Evolutionary conservation across 2,329 filamentous ascomycete species (phyloP).

Genomic region (Ceratocystis eucalypticola): DNA sequence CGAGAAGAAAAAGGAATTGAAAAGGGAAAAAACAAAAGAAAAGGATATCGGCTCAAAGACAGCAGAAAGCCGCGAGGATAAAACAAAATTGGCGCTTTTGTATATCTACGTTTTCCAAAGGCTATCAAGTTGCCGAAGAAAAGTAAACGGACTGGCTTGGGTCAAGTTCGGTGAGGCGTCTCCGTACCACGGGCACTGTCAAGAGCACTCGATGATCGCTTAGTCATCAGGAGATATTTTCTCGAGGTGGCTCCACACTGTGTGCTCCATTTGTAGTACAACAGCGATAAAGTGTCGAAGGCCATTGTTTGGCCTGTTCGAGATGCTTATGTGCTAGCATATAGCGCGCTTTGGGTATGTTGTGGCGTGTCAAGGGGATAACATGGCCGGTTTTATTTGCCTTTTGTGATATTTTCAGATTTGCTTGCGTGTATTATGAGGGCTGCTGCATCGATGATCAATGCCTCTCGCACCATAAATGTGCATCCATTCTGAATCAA

Average conservation of each 20-base stretch:
- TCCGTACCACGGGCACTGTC: background rate
- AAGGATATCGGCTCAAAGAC: background rate
- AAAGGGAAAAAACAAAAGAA: background rate
- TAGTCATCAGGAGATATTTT: conserved; percentile 1
- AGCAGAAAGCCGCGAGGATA: background rate
- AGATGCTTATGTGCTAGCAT: background rate
- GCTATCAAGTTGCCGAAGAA: background rate
- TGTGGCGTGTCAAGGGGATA: background rate
- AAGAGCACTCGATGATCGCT: background rate
- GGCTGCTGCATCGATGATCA: background rate
- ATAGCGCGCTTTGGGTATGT: background rate
- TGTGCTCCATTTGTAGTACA: conserved; percentile 1
- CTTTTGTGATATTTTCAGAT: background rate
- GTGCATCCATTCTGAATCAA: background rate
- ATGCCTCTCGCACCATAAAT: background rate
- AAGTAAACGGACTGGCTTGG: background rate
- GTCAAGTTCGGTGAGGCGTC: conserved; percentile 4
- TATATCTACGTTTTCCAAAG: background rate
- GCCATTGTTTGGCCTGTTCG: conserved; percentile 1
- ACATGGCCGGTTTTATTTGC: background rate
- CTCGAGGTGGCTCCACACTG: background rate
- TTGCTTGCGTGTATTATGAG: background rate
- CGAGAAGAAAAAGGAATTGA: background rate
- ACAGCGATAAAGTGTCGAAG: background rate
- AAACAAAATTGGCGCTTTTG: background rate